These are phyloP conservation scores for Verticillium nubilum DNA, from an alignment of 2,329 filamentous ascomycete species.

Conservation along the genomic window DNA sequence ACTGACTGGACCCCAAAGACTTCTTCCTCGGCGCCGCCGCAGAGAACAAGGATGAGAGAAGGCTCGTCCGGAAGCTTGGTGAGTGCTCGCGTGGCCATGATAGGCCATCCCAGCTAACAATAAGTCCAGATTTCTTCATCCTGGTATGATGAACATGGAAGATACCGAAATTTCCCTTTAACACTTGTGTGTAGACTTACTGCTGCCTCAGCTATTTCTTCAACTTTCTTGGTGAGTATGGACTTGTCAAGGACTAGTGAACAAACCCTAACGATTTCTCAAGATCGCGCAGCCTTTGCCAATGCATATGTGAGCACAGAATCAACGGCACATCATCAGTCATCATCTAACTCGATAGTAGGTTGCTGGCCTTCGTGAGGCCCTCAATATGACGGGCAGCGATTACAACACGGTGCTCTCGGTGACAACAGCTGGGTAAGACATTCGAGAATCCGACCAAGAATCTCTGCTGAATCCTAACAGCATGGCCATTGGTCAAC, in stretches of 20 bases:
- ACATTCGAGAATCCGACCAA: background rate
- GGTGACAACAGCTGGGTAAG: constrained; percentile 19
- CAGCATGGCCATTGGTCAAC: constrained; percentile 29
- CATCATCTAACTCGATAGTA: background rate
- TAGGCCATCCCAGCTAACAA: background rate
- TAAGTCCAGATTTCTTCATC: constrained; percentile 23
- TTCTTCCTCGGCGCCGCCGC: constrained; percentile 12
- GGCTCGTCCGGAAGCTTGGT: constrained; percentile 23
- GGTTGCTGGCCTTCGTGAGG: constrained; percentile 50
- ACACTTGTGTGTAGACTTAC: constrained; percentile 17
- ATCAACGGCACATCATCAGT: background rate
- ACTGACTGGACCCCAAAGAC: background rate
- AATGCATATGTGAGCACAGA: constrained; percentile 8
- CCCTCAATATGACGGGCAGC: constrained; percentile 47
- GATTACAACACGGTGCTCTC: constrained; percentile 60
- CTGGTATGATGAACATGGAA: constrained; percentile 10
- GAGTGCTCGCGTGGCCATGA: rapidly evolving
- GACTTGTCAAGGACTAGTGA: background rate
- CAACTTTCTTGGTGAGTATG: constrained; percentile 28
- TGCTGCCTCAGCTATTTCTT: constrained; percentile 29
- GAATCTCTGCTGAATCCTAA: background rate
- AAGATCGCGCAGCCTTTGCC: constrained; percentile 12
- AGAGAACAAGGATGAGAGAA: constrained; percentile 17
- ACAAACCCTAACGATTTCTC: background rate
- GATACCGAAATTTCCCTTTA: background rate